Evolutionary conservation across 371 early-diverging fungal genomes (phyloP).

Genomic region (Nematocida sp.): DNA sequence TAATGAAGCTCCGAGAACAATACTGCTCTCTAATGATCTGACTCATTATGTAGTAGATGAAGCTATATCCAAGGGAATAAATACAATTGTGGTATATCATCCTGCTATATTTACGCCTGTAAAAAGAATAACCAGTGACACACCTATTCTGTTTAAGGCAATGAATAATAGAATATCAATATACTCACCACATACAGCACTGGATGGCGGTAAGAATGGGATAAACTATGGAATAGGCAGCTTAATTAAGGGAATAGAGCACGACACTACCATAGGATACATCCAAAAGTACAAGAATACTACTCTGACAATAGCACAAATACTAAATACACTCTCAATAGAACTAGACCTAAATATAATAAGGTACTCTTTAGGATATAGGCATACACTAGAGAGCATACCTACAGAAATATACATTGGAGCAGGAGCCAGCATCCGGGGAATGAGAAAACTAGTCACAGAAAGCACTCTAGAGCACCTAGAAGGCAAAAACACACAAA

Average conservation of each 20-base stretch:
- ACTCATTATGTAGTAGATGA: conserved; percentile 78
- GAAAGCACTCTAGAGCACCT: conserved; percentile 90
- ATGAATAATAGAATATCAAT: conserved; percentile 78
- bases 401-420: conserved; percentile 66
- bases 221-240: conserved; percentile 31
- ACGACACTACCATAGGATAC: neutral
- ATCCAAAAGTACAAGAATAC: conserved; percentile 10
- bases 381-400: conserved; percentile 13
- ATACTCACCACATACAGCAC: conserved; percentile 87
- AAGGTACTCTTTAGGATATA: neutral
- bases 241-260: conserved; percentile 9
- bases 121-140: conserved; percentile 75
- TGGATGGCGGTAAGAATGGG: conserved; percentile 68
- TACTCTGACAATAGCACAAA: conserved; percentile 27
- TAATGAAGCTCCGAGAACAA: conserved; percentile 66
- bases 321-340: neutral
- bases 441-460: conserved; percentile 71
- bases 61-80: conserved; percentile 69
- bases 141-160: conserved; percentile 72
- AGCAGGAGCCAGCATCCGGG: conserved; percentile 67
- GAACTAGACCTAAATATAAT: neutral
- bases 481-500: conserved; percentile 64
- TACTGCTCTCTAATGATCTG: conserved; percentile 88
- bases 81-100: conserved; percentile 72
- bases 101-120: conserved; percentile 81